Evolutionary conservation across 2,329 filamentous ascomycete species (phyloP), one percentile per base, ranked within the genome.

Genomic region (Phaeophleospora eucalypticola): DNA sequence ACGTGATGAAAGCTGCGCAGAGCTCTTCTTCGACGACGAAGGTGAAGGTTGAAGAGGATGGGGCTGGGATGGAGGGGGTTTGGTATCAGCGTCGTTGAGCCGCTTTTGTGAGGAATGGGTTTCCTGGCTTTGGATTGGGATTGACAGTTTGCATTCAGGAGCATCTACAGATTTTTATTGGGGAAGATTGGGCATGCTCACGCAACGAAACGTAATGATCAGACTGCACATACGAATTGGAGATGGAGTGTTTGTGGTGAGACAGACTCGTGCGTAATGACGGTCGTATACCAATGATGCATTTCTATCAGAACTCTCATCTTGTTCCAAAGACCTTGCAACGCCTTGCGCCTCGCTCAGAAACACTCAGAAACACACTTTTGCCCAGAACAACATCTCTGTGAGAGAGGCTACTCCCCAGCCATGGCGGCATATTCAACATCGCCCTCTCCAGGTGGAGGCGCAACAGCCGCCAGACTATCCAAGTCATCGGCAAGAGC

Each of bases 341-440:
- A 29, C 24, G 24, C 24, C 24, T 7, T 6, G 12, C 24, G 24
- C 24, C 24, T 29, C 24, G 24, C 24, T 29, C 24, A 6, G 12
- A 29, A 29, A 7, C 6, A 29, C 24, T 7, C 24, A 29, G n/a
- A n/a, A n/a, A n/a, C n/a, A 29, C 12, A 6, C 24, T 6, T 29
- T 29, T 12, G 24, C 24, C 6, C 6, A 12, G 24, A 29, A 29
- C n/a, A n/a, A n/a, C n/a, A n/a, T n/a, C n/a, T n/a, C n/a, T n/a
- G n/a, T 29, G 24, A 12, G 24, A 29, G 7, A 12, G 1, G 14
- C 36, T 42, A 93, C 61, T 93, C 86, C 3, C 90, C 90, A 40
- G 86, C 79, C 65, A 95, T 70, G 71, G 89, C 94, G 42, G 89
- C 87, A 68, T 96, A 96, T 49, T 87, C 81, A 3, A 88, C 80